Evolutionary conservation across 2,329 filamentous ascomycete species (phyloP).

Genomic region (Exophiala sideris): DNA sequence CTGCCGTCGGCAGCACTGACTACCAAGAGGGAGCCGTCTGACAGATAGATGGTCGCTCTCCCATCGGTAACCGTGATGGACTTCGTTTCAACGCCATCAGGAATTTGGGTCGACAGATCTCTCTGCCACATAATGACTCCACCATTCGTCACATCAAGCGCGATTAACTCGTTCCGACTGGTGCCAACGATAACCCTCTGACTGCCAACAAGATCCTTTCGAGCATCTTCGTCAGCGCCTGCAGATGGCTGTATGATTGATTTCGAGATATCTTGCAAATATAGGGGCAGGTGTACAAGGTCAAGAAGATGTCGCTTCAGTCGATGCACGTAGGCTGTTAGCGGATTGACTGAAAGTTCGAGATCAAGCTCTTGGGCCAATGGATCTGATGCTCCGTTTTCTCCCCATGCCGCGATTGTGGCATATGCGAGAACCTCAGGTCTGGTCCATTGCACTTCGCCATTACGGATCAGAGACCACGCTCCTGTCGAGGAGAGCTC

Average conservation of each 20-base stretch:
- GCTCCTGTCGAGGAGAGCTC: conserved; percentile 64
- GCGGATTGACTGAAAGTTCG: conserved; percentile 77
- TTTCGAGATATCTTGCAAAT: conserved; percentile 65
- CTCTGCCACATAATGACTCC: conserved; percentile 74
- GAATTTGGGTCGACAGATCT: conserved; percentile 56
- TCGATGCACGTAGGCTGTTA: conserved; percentile 83
- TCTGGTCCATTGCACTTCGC: conserved; percentile 73
- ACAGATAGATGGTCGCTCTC: conserved; percentile 56
- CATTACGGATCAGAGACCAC: conserved; percentile 81
- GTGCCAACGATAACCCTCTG: conserved; percentile 82
- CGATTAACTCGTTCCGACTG: conserved; percentile 72
- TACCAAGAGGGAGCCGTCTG: conserved; percentile 60
- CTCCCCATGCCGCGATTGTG: conserved; percentile 76
- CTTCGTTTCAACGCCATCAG: conserved; percentile 58
- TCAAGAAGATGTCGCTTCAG: conserved; percentile 78
- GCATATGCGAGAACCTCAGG: conserved; percentile 77
- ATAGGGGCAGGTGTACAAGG: conserved; percentile 70
- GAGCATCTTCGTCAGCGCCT: conserved; percentile 27
- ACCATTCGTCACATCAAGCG: conserved; percentile 70
- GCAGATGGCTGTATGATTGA: conserved; percentile 52
- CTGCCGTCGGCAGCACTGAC: conserved; percentile 45
- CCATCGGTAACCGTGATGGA: conserved; percentile 63
- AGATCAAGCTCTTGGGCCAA: conserved; percentile 78
- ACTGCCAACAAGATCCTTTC: conserved; percentile 82
- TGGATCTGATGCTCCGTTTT: conserved; percentile 68